Evolutionary conservation across 495 filamentous ascomycete species (phyloP).

Genomic region (Xylaria intraflava): DNA sequence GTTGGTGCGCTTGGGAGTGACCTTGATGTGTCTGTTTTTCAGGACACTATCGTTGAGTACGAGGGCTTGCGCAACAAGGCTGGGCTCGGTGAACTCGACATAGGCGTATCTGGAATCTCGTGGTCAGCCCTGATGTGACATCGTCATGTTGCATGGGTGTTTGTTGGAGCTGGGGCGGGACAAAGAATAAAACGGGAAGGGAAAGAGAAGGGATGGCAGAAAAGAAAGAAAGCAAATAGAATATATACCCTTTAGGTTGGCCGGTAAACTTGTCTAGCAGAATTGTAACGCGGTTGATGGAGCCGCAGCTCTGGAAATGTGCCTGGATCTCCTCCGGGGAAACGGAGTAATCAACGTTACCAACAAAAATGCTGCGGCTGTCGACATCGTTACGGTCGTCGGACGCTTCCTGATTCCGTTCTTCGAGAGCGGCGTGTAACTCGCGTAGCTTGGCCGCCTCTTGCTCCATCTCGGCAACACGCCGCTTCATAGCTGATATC

Average conservation of each 20-base stretch:
- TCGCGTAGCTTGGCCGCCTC: conserved; percentile 93
- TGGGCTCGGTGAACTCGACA: conserved; percentile 96
- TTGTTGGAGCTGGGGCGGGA: too few species aligned
- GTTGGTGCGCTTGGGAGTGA: conserved; percentile 96
- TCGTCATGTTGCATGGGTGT: not conserved
- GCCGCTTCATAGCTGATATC: conserved; percentile 94
- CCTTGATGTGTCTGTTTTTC: conserved; percentile 91
- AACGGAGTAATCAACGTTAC: conserved; percentile 97
- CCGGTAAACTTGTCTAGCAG: conserved; percentile 96
- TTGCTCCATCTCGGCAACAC: conserved; percentile 98
- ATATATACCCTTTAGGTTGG: conserved; percentile 90
- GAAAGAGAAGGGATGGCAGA: not conserved
- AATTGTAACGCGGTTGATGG: conserved; percentile 97
- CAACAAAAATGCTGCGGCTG: conserved; percentile 92
- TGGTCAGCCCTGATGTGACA: conserved; percentile 34
- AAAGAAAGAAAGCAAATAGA: not conserved
- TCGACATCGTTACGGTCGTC: conserved; percentile 97
- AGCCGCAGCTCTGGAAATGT: conserved; percentile 95
- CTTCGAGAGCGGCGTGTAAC: conserved; percentile 88
- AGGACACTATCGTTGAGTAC: conserved; percentile 96
- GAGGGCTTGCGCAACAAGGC: conserved; percentile 84
- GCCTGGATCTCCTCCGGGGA: conserved; percentile 98
- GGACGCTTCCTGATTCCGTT: conserved; percentile 70
- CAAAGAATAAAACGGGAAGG: not conserved
- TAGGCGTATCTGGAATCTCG: conserved; percentile 77